Evolutionary conservation across 1,139 yeast genomes (phyloP), one percentile per base, ranked within the genome.

Genomic region (Suhomyces wounanorum): DNA sequence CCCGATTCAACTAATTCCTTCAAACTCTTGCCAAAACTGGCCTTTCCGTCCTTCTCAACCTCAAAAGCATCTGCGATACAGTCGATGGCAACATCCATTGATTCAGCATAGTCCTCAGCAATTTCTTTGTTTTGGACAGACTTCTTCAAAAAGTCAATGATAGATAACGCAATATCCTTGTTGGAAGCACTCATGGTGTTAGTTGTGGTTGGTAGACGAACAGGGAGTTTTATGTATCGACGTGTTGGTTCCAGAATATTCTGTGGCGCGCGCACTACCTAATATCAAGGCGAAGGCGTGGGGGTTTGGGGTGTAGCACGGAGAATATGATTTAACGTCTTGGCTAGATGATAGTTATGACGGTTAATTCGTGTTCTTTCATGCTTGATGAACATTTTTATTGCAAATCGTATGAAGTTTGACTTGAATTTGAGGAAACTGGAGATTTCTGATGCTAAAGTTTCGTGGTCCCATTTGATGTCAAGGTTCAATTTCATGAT

Each of bases 51-150:
- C 59, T 77, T 75, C 55, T 83, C 80, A 33, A 94, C 85, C 51
- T 79, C 86, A 68, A 87, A 94, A 7, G 96, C 92, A 62, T 92
- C 98, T 31, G 90, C 83, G 53, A 94, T 82, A 74, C 97, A 90
- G 64, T 89, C 97, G 62, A 91, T 82, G 58, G 98, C 98, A 47
- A 94, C 96, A 58, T 92, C 97, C 64, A 94, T 79, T n/a, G 97
- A 89, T 60, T 94, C 99, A 53, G 80, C 80, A 64, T 85, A 89
- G 59, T 92, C 98, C 57, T 85, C 88, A 39, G 86, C 73, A 47
- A 92, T 81, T 45, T 82, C 79, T 49, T 89, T 89, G 57, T 81
- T 78, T 43, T 78, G 66, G 33, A 88, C 82, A 8, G 90, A 75
- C 23, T 74, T 64, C 61, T 82, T 80, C 60, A 94, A 79, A 67